Conservation (phyloP, 2,329 filamentous ascomycete species). For the Trichophyton rubrum region DNA sequence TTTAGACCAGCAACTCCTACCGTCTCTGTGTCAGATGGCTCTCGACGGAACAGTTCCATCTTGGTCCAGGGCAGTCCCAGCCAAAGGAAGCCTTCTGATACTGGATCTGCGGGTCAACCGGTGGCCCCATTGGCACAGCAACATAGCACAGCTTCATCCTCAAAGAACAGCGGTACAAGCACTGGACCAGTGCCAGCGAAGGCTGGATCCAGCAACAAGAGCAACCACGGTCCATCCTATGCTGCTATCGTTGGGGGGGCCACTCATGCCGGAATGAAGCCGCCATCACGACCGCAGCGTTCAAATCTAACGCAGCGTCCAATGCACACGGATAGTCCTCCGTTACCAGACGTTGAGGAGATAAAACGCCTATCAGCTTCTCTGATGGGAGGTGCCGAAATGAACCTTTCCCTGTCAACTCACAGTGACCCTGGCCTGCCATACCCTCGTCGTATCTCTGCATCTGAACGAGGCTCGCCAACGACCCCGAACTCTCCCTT, state of each 20-base stretch:
- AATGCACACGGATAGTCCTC: neutral
- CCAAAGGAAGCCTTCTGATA: conserved; percentile 15
- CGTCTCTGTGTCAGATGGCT: conserved; percentile 17
- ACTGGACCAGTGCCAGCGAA: neutral
- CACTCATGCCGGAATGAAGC: neutral
- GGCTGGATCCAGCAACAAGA: conserved; percentile 7
- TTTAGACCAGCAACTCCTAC: conserved; percentile 17
- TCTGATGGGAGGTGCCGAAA: neutral
- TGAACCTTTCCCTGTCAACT: conserved; percentile 7
- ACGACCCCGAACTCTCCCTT: neutral
- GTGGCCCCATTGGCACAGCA: conserved; percentile 29
- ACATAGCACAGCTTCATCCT: conserved; percentile 23
- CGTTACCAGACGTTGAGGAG: neutral
- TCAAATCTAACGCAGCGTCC: neutral
- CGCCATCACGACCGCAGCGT: neutral
- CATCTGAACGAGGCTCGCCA: neutral
- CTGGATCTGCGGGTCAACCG: conserved; percentile 27
- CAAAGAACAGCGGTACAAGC: conserved; percentile 13
- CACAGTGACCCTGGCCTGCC: conserved; percentile 10
- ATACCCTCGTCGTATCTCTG: neutral
- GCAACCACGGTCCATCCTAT: conserved; percentile 25
- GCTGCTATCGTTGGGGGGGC: conserved; percentile 17
- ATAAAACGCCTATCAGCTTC: neutral
- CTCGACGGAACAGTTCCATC: conserved; percentile 21
- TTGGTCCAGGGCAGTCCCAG: neutral